Conservation (phyloP, 2,329 filamentous ascomycete genomes). For the Podosphaera fusca region DNA sequence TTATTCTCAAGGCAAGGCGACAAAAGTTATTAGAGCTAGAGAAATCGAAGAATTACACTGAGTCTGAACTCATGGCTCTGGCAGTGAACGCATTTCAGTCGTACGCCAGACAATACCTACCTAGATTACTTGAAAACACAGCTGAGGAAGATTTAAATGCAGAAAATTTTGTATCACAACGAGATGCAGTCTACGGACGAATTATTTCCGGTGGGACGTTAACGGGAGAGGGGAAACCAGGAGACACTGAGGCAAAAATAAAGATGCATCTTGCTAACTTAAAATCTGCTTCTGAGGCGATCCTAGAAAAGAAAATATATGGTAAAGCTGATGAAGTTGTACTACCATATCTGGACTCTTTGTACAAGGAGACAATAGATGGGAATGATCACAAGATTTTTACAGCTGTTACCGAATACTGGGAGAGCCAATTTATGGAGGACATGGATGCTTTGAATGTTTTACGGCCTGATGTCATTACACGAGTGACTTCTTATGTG, state of each 20-base stretch:
- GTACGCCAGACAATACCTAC: constrained; percentile 32
- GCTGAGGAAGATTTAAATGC: constrained; percentile 23
- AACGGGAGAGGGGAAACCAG: constrained; percentile 27
- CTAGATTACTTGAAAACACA: constrained; percentile 21
- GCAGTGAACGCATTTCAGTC: constrained; percentile 29
- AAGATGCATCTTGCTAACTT: constrained; percentile 43
- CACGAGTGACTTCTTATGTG: constrained; percentile 80
- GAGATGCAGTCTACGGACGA: constrained; percentile 29
- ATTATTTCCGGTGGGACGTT: constrained; percentile 32
- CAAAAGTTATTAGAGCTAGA: constrained; percentile 61
- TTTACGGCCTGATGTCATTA: constrained; percentile 56
- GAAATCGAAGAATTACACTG: constrained; percentile 40
- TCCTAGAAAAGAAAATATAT: constrained; percentile 26
- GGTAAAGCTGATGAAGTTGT: constrained; percentile 42
- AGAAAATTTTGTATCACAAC: constrained; percentile 25
- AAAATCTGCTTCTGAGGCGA: constrained; percentile 22
- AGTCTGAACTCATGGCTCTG: constrained; percentile 24
- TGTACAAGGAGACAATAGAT: constrained; percentile 38
- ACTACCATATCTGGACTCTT: constrained; percentile 57
- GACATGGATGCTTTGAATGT: constrained; percentile 81
- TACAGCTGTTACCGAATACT: constrained; percentile 63
- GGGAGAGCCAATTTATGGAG: constrained; percentile 68
- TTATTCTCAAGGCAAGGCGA: constrained; percentile 50
- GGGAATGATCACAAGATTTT: constrained; percentile 50
- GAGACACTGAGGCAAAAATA: constrained; percentile 43